Evolutionary conservation across 176 grass and related monocot species (phyloP).

Genomic region (Saccharum officinarum): DNA sequence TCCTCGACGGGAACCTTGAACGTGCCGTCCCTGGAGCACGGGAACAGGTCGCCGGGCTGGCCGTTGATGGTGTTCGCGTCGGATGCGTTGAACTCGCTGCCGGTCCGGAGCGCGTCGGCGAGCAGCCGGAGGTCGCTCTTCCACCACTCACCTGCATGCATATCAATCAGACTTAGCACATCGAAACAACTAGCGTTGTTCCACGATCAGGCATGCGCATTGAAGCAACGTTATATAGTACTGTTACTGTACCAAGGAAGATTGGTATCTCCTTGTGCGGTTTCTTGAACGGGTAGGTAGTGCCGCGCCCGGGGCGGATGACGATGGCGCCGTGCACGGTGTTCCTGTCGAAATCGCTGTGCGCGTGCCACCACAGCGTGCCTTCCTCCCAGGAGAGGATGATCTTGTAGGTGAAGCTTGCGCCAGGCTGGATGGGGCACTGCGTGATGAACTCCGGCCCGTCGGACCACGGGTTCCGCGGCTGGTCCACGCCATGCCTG

Average conservation of each 20-base stretch:
- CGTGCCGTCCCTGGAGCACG: background rate
- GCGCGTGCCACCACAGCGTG: constrained; percentile 76
- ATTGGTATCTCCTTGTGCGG: too few species aligned
- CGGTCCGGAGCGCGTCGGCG: background rate
- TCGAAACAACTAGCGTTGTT: too few species aligned
- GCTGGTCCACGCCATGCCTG: constrained; percentile 69
- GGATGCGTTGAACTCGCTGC: constrained; percentile 11
- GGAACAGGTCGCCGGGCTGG: constrained; percentile 31
- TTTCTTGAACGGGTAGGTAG: background rate
- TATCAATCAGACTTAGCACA: too few species aligned
- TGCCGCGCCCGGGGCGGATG: constrained; percentile 37
- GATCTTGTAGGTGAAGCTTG: constrained; percentile 47
- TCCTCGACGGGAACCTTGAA: constrained; percentile 41
- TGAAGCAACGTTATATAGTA: too few species aligned
- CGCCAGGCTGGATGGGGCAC: constrained; percentile 49
- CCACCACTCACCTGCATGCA: too few species aligned
- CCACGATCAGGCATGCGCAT: too few species aligned
- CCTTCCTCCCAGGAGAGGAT: constrained; percentile 56
- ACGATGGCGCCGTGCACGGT: constrained; percentile 75
- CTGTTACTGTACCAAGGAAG: too few species aligned
- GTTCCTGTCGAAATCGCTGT: constrained; percentile 52
- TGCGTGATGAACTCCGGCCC: constrained; percentile 68
- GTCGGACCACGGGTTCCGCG: constrained; percentile 57
- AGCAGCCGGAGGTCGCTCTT: too few species aligned
- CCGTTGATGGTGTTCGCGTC: constrained; percentile 61